Evolutionary conservation across 208 protist species (phyloP).

Genomic region (Wallacemonas sp.): DNA sequence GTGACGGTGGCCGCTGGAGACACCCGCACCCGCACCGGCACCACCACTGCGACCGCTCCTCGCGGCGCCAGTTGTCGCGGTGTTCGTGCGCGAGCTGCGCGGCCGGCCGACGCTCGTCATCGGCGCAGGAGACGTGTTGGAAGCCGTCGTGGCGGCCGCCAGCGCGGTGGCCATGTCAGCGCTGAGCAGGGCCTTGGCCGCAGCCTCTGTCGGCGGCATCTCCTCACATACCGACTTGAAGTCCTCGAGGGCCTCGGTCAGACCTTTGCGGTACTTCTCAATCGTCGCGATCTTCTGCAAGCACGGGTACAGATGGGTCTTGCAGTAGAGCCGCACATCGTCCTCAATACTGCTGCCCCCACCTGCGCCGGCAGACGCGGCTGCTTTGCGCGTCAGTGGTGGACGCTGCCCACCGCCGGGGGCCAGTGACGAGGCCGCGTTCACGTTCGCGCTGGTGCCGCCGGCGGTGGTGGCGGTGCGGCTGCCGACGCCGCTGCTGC

Average conservation of each 20-base stretch:
- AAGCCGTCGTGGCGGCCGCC: too few species aligned
- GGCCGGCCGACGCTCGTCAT: too few species aligned
- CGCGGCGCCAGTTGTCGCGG: not conserved
- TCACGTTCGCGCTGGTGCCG: conserved; percentile 30
- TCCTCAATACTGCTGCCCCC: conserved; percentile 19
- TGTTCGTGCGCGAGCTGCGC: too few species aligned
- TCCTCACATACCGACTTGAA: conserved; percentile 32
- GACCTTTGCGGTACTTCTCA: conserved; percentile 36
- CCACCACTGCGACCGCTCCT: not conserved
- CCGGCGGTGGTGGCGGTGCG: conserved; percentile 17
- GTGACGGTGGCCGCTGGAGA: not conserved
- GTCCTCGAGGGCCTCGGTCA: conserved; percentile 34
- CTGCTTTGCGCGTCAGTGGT: conserved; percentile 16
- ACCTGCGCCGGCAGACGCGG: not conserved
- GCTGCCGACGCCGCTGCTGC: conserved; percentile 4
- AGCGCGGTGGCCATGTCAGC: not conserved
- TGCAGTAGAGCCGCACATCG: conserved; percentile 54
- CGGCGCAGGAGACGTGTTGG: too few species aligned
- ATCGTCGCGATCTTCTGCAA: conserved; percentile 53
- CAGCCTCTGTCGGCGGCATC: conserved; percentile 1
- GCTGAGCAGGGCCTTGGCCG: conserved; percentile 7
- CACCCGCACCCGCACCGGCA: not conserved
- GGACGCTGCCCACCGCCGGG: conserved; percentile 12
- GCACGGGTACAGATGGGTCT: conserved; percentile 54
- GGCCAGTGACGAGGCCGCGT: not conserved